Conservation (phyloP, 306 rosid genomes). For the Casuarina glauca region DNA sequence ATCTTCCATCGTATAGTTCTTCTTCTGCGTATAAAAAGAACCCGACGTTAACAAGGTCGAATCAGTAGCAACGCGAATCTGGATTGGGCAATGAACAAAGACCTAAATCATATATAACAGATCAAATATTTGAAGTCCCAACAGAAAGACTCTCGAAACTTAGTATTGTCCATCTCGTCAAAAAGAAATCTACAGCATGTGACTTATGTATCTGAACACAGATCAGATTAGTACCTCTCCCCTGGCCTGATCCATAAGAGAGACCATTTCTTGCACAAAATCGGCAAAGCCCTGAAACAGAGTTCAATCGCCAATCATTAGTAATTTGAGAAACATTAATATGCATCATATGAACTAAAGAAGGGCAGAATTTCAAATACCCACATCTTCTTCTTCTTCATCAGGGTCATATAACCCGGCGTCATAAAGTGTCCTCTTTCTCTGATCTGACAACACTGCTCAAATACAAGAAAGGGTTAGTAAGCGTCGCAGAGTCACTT, state of each 20-base stretch:
- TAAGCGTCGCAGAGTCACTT: neutral
- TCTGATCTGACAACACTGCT: conserved; percentile 66
- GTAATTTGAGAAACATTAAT: neutral
- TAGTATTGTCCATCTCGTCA: neutral
- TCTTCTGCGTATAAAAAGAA: conserved; percentile 30
- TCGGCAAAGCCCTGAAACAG: conserved; percentile 57
- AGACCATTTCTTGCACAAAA: conserved; percentile 70
- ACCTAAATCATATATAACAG: no score
- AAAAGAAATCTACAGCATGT: neutral
- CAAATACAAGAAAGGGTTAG: neutral
- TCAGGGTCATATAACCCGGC: conserved; percentile 64
- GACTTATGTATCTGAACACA: neutral
- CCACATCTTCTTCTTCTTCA: conserved; percentile 71
- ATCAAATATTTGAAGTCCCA: no score
- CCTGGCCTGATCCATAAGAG: conserved; percentile 64
- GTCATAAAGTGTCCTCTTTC: conserved; percentile 63
- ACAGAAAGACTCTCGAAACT: neutral
- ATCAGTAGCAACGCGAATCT: no score
- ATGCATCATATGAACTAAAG: neutral
- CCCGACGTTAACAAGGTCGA: neutral
- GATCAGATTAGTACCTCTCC: conserved; percentile 52
- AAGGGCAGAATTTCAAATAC: neutral
- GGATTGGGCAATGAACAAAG: no score
- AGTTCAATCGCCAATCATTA: conserved; percentile 1
- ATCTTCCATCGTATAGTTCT: conserved; percentile 56